A percentile compares a stretch with the other conserved stretches of the same genome.
These are phyloP conservation scores for Mucor irregularis DNA, from an alignment of 371 early-diverging fungal species.

Conservation along the genomic window DNA sequence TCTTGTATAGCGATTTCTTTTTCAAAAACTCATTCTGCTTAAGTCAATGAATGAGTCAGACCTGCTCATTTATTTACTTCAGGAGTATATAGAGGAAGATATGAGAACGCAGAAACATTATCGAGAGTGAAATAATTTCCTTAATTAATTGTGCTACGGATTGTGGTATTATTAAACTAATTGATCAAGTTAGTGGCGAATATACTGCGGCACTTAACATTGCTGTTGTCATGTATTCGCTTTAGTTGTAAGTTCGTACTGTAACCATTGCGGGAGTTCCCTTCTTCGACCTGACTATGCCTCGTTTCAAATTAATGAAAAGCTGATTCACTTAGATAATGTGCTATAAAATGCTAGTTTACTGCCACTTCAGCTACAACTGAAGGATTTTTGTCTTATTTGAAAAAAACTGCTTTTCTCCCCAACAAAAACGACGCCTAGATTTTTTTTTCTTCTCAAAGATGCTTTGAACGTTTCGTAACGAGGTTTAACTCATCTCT, in stretches of 20 bases:
- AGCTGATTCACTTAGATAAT: slow-evolving; percentile 9
- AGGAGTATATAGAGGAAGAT: slow-evolving; percentile 21
- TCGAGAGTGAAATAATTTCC: slow-evolving; percentile 23
- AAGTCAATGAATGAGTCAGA: slow-evolving; percentile 9
- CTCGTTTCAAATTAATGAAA: slow-evolving; percentile 21
- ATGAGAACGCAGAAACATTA: slow-evolving; percentile 20
- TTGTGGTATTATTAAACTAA: slow-evolving; percentile 23
- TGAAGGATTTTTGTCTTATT: slow-evolving; percentile 1
- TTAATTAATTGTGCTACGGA: slow-evolving; percentile 29
- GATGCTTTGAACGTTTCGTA: slow-evolving; percentile 21
- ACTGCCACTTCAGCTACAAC: neutral
- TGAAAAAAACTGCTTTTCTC: no score
- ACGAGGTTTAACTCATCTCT: slow-evolving; percentile 26
- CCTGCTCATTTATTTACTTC: slow-evolving; percentile 22
- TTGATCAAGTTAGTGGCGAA: slow-evolving; percentile 15
- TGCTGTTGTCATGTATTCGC: slow-evolving; percentile 16
- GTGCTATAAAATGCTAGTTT: neutral
- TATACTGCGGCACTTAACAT: slow-evolving; percentile 22
- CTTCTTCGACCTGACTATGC: slow-evolving; percentile 8
- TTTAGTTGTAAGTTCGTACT: slow-evolving; percentile 13
- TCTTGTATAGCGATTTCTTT: slow-evolving; percentile 7
- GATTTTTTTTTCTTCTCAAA: slow-evolving; percentile 10
- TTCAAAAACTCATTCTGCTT: slow-evolving; percentile 14
- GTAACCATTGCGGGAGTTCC: slow-evolving; percentile 11
- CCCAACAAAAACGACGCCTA: no score